These are phyloP conservation scores for Fistulina hepatica DNA, from an alignment of 1,284 basidiomycete genomes.

Conservation along the genomic window DNA sequence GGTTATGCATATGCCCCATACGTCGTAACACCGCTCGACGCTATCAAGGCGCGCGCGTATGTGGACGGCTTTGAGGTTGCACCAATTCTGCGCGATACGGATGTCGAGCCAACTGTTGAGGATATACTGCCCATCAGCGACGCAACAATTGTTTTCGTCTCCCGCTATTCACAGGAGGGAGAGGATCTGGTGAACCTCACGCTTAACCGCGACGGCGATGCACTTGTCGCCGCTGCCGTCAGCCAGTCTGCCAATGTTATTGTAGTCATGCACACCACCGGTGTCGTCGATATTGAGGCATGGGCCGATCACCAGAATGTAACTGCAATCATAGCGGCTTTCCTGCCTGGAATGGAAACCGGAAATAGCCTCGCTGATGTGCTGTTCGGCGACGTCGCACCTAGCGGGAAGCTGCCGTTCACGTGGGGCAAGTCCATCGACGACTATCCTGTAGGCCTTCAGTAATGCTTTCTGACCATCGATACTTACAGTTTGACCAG, in stretches of 20 bases:
- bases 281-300: conserved; percentile 59
- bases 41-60: conserved; percentile 36
- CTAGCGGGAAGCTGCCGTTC: conserved; percentile 68
- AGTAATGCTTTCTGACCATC: neutral
- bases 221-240: conserved; percentile 5
- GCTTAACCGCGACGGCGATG: conserved; percentile 9
- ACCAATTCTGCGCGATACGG: conserved; percentile 58
- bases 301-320: conserved; percentile 76
- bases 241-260: conserved; percentile 51
- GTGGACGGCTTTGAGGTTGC: conserved; percentile 49
- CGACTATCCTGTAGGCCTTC: conserved; percentile 31
- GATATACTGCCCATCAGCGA: no score
- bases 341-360: conserved; percentile 62
- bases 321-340: conserved; percentile 50
- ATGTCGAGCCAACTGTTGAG: no score
- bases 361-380: conserved; percentile 71
- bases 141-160: conserved; percentile 13
- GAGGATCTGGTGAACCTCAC: conserved; percentile 11
- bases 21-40: conserved; percentile 12
- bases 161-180: conserved; percentile 9
- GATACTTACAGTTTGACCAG: neutral
- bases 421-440: conserved; percentile 35
- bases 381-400: conserved; percentile 61
- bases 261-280: conserved; percentile 72
- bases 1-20: conserved; percentile 12